Percentiles rank a stretch among this genome's conserved stretches.
Conservation (phyloP, 305 asterid genomes). For the Fraxinus paxiana region DNA sequence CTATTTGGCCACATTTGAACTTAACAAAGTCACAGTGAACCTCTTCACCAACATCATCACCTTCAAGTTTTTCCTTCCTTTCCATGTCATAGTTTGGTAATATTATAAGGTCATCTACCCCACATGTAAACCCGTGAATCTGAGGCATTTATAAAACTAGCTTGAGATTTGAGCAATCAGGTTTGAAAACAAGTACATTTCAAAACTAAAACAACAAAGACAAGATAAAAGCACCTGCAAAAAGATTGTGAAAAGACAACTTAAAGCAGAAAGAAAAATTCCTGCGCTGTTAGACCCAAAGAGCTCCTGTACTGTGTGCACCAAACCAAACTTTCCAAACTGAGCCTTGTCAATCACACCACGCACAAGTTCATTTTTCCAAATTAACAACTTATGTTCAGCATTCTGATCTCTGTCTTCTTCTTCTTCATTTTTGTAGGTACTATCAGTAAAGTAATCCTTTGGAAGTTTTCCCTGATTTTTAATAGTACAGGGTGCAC, state of each 20-base stretch:
- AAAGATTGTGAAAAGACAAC: constrained; percentile 79
- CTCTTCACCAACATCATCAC: constrained; percentile 88
- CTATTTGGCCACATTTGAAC: constrained; percentile 79
- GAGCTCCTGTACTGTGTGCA: constrained; percentile 92
- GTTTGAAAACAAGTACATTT: constrained; percentile 12
- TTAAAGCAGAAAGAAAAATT: constrained; percentile 78
- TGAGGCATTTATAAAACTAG: constrained; percentile 32
- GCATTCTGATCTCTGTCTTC: constrained; percentile 57
- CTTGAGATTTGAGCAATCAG: constrained; percentile 18
- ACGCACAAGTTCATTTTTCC: constrained; percentile 91
- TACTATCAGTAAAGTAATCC: constrained; percentile 51
- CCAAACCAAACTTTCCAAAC: constrained; percentile 94
- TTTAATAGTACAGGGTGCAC: constrained; percentile 73
- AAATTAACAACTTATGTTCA: constrained; percentile 68
- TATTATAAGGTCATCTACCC: constrained; percentile 87
- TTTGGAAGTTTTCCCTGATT: constrained; percentile 77
- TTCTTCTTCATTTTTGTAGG: constrained; percentile 40
- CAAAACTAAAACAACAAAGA: constrained; percentile 9
- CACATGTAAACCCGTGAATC: constrained; percentile 95
- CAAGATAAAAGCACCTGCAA: constrained; percentile 63
- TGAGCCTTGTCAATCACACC: constrained; percentile 99
- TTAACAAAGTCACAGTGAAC: constrained; percentile 90
- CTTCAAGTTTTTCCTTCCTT: constrained; percentile 90
- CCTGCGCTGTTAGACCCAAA: constrained; percentile 91
- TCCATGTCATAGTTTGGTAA: constrained; percentile 61